A percentile compares a stretch with the other conserved stretches of the same genome.
Conservation (phyloP, 768 basidiomycete genomes). For the Xerocomellus intermedius region DNA sequence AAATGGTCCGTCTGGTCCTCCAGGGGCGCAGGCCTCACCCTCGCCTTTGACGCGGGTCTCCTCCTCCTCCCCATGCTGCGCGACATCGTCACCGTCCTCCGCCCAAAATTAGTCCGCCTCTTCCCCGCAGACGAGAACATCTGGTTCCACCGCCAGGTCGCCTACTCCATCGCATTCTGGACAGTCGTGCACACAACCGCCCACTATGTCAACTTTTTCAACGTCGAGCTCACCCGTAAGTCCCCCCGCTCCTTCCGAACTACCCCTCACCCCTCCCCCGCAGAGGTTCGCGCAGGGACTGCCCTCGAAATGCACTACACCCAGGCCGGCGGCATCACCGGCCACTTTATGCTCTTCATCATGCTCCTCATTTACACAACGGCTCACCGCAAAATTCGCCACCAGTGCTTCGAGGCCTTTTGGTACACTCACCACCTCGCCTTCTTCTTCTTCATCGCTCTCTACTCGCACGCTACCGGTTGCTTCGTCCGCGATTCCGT, state of each 20-base stretch:
- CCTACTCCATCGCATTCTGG: constrained; percentile 94
- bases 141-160: constrained; percentile 94
- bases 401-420: constrained; percentile 92
- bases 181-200: constrained; percentile 90
- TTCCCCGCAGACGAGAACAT: constrained; percentile 94
- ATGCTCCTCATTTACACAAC: constrained; percentile 94
- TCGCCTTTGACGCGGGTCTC: constrained; percentile 83
- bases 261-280: not conserved
- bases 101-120: constrained; percentile 76
- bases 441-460: constrained; percentile 90
- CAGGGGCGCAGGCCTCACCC: constrained; percentile 86
- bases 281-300: constrained; percentile 76
- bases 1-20: constrained; percentile 87
- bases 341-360: constrained; percentile 92
- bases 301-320: constrained; percentile 87
- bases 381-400: constrained; percentile 83
- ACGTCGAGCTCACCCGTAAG: constrained; percentile 84
- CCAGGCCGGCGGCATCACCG: constrained; percentile 89
- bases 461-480: constrained; percentile 88
- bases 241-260: not conserved
- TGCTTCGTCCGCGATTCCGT: constrained; percentile 92
- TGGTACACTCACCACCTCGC: constrained; percentile 97
- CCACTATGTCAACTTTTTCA: constrained; percentile 93
- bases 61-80: constrained; percentile 89
- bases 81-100: constrained; percentile 80